A percentile compares a stretch with the other conserved stretches of the same genome.
phyloP scores from a whole-genome alignment of 495 filamentous ascomycete species.

The Xylaria acuta region DNA sequence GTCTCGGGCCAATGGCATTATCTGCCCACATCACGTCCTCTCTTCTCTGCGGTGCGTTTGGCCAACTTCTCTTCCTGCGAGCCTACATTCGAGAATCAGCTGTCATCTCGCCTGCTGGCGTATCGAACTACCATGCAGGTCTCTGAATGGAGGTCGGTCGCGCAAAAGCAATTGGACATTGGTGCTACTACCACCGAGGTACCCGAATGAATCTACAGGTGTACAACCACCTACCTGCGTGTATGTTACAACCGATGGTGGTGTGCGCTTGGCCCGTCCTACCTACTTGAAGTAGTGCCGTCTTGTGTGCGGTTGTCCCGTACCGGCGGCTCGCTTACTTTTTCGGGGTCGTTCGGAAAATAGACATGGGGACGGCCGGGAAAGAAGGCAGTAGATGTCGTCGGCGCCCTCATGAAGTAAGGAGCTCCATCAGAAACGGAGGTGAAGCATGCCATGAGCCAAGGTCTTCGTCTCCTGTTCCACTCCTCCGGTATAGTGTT shows the following conservation, averaged over 20 bases:
- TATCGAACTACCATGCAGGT: background rate
- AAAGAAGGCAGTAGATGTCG: background rate
- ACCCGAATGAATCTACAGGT: background rate
- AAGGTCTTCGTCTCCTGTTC: background rate
- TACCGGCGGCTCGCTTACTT: background rate
- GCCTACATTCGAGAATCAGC: background rate
- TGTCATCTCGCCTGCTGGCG: background rate
- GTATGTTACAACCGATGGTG: background rate
- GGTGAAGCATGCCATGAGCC: background rate
- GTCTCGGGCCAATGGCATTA: constrained; percentile 7
- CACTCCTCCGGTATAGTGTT: background rate
- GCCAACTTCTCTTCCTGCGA: background rate
- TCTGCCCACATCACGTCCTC: constrained; percentile 10
- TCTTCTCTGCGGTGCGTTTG: background rate
- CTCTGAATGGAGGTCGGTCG: background rate
- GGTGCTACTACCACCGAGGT: background rate
- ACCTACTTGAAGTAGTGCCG: background rate
- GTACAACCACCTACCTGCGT: background rate
- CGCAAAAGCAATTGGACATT: background rate
- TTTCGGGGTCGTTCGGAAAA: background rate
- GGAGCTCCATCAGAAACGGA: background rate
- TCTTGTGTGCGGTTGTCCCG: background rate
- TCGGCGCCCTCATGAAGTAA: background rate
- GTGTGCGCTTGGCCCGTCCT: background rate
- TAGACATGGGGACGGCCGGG: background rate